Evolutionary conservation across 768 basidiomycete species (phyloP).

Genomic region (Dioszegia aurantiaca): DNA sequence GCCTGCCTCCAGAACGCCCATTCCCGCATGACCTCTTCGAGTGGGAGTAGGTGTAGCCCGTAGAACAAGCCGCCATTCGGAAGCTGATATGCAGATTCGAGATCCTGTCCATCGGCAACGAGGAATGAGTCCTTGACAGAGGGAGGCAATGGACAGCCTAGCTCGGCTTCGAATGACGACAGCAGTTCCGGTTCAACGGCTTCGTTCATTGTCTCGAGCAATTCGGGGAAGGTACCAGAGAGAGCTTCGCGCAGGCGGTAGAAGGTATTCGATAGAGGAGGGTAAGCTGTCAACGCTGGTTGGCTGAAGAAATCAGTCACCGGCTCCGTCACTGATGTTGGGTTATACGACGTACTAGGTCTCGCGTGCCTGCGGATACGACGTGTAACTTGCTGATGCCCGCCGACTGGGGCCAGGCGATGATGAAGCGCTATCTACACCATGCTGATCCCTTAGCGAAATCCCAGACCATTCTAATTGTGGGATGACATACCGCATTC

Average conservation of each 20-base stretch:
- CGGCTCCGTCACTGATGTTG: background rate
- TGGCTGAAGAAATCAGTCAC: constrained; percentile 14
- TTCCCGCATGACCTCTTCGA: constrained; percentile 90
- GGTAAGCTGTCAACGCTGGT: constrained; percentile 57
- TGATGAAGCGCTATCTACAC: constrained; percentile 32
- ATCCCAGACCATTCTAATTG: no score
- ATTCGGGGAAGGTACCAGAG: constrained; percentile 80
- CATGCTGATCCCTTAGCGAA: constrained; percentile 4
- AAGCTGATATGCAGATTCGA: constrained; percentile 50
- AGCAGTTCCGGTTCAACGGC: constrained; percentile 78
- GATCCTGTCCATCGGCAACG: constrained; percentile 86
- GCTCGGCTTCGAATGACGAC: constrained; percentile 74
- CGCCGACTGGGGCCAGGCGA: constrained; percentile 46
- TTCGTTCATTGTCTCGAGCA: constrained; percentile 92
- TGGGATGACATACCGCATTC: constrained; percentile 20
- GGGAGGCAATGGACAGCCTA: constrained; percentile 70
- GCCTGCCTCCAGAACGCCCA: constrained; percentile 96
- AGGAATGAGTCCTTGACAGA: constrained; percentile 89
- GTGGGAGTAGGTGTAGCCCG: constrained; percentile 84
- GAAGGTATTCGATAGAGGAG: constrained; percentile 80
- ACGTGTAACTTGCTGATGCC: constrained; percentile 16
- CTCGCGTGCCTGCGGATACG: constrained; percentile 32
- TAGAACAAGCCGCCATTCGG: constrained; percentile 83
- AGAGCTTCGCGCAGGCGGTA: constrained; percentile 78
- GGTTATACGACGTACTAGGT: constrained; percentile 32